Base-by-base conservation (phyloP, 495 filamentous ascomycete species). In the Cercophora newfieldiana region DNA sequence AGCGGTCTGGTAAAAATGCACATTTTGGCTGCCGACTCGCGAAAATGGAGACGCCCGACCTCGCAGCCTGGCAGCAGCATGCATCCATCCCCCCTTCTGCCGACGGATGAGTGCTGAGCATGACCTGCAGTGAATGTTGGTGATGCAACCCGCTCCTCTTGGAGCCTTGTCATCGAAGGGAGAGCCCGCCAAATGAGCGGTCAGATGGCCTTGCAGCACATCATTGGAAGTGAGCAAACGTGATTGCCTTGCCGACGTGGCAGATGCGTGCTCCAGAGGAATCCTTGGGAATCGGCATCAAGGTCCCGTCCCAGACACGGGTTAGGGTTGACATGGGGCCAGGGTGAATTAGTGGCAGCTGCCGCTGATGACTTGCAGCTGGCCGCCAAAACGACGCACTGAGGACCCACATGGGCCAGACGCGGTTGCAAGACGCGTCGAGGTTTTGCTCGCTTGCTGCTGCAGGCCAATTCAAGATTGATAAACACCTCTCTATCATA, bases 381-480 rank as follows among this genome's bases (percentile, higher is more conserved):
- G 29, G 55, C 26, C 53, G 30, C 18, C 37, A 8, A 44, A 4
- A 44, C 3, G 4, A 2, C 37, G 37, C 30, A 16, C 37, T n/a
- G n/a, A n/a, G n/a, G 18, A 8, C 37, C 37, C 37, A 44, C 37
- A 44, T 14, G 37, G 10, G n/a, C 50, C 50, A 18, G 37, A 18
- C 37, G 7, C n/a, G n/a, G n/a, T n/a, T n/a, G n/a, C 63, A 59
- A 65, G 63, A 49, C 63, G 63, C 63, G 63, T 65, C 63, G 24
- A 28, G 63, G 59, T 37, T 48, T 48, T 37, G 53, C 63, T 65
- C 30, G 63, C 57, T 65, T 47, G 63, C 31, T 49, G 14, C 50
- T 58, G 14, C 18, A 48, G 62, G 25, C 33, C 53, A 65, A 31
- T 49, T 50, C 54, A 28, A 30, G 25, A 28, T 22, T 26, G 30